Evolutionary conservation across 345 rosid species (phyloP).

Genomic region (Eucalyptus erythrocorys): DNA sequence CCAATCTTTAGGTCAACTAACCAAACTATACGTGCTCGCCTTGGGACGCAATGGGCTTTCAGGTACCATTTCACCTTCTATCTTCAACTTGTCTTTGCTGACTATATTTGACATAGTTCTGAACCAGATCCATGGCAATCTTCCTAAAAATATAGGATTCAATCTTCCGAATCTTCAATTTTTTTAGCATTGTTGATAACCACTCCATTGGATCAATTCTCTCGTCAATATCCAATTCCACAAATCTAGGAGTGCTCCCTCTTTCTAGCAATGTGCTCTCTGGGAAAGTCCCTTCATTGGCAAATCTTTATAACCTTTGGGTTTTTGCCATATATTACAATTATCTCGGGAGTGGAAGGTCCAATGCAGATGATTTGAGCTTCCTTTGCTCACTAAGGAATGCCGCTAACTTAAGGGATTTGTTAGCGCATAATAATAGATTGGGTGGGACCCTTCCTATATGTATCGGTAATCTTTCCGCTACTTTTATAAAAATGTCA

Average conservation of each 20-base stretch:
- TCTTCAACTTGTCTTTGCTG: no score
- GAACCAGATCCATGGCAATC: no score
- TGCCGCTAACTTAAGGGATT: rapidly evolving
- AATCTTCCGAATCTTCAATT: rapidly evolving
- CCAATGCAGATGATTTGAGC: rapidly evolving
- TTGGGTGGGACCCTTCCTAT: no score
- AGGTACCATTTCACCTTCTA: rapidly evolving
- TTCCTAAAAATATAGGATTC: no score
- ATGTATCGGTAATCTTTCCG: rapidly evolving
- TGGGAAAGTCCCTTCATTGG: rapidly evolving
- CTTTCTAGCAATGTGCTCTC: no score
- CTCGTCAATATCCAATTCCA: no score
- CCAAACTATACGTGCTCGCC: rapidly evolving
- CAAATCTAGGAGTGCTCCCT: no score
- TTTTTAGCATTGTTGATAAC: rapidly evolving
- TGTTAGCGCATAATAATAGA: rapidly evolving
- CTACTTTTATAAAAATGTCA: rapidly evolving
- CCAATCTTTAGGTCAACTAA: rapidly evolving
- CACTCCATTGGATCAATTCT: no score
- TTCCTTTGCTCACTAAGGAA: no score
- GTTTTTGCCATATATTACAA: rapidly evolving
- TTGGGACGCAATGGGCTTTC: rapidly evolving
- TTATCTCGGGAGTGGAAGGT: no score
- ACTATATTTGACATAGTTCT: rapidly evolving
- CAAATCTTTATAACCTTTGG: rapidly evolving